These are phyloP conservation scores for Naganishia antarctica DNA, from an alignment of 768 basidiomycete genomes.

Conservation along the genomic window DNA sequence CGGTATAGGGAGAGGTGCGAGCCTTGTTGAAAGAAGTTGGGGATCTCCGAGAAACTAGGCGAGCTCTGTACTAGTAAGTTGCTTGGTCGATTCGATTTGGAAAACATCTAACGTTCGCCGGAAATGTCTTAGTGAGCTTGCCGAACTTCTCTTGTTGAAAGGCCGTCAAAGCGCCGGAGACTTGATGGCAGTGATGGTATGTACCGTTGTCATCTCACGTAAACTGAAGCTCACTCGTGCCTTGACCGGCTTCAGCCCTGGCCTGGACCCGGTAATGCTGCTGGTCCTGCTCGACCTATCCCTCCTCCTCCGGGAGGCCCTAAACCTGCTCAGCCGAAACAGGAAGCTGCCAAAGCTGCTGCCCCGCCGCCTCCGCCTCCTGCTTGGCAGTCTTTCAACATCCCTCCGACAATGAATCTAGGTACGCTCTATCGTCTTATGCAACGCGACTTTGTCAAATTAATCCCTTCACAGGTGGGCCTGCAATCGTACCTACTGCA, in stretches of 20 bases:
- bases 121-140: slow-evolving; percentile 37
- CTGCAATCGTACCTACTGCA: not conserved
- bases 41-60: slow-evolving; percentile 43
- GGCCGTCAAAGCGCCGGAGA: slow-evolving; percentile 45
- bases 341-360: slow-evolving; percentile 11
- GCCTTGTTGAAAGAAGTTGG: slow-evolving; percentile 46
- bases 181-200: slow-evolving; percentile 27
- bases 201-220: not conserved
- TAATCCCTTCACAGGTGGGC: slow-evolving; percentile 2
- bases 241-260: not conserved
- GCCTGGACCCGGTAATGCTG: slow-evolving; percentile 13
- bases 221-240: too few species aligned
- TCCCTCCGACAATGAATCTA: slow-evolving; percentile 26
- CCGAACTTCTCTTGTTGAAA: slow-evolving; percentile 47
- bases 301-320: not conserved
- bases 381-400: slow-evolving; percentile 28
- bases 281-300: slow-evolving; percentile 4
- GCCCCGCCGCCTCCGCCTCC: slow-evolving; percentile 6
- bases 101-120: too few species aligned
- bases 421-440: slow-evolving; percentile 8
- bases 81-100: not conserved
- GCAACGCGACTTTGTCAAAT: not conserved
- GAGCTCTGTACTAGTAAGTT: slow-evolving; percentile 47
- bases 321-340: slow-evolving; percentile 6
- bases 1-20: slow-evolving; percentile 42